Percentiles rank a stretch among this genome's conserved stretches.
These are phyloP conservation scores for Picochlorum sp. DNA, from an alignment of 139 green algal genomes.

Conservation along the genomic window DNA sequence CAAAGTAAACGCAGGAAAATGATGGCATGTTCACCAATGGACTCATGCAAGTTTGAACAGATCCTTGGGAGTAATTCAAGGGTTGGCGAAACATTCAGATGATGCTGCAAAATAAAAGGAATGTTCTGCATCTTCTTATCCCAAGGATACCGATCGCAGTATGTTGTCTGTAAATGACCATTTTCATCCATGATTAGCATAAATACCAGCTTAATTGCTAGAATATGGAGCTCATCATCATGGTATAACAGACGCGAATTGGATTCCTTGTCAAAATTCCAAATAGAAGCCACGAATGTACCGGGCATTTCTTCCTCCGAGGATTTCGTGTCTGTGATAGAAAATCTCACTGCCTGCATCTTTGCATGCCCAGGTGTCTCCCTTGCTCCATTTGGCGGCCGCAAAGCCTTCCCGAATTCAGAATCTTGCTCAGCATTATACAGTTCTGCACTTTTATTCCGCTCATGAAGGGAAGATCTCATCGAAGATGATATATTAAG, in stretches of 20 bases:
- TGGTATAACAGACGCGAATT: slow-evolving; percentile 28
- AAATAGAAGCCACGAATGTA: background rate
- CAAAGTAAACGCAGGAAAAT: slow-evolving; percentile 49
- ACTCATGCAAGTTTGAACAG: slow-evolving; percentile 20
- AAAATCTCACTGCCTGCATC: too few relatives aligned
- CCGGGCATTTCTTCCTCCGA: too few relatives aligned
- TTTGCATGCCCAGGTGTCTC: too few relatives aligned
- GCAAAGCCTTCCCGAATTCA: background rate
- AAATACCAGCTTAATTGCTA: slow-evolving; percentile 43
- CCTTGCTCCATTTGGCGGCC: too few relatives aligned
- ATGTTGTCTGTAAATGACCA: slow-evolving; percentile 36
- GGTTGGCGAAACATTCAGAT: slow-evolving; percentile 35
- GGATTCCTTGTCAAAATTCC: slow-evolving; percentile 12
- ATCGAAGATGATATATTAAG: slow-evolving; percentile 11
- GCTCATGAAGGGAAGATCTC: background rate
- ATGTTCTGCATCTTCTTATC: slow-evolving; percentile 33
- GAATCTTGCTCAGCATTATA: background rate
- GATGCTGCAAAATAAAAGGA: slow-evolving; percentile 38
- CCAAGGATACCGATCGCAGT: slow-evolving; percentile 32
- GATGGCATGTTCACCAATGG: slow-evolving; percentile 10
- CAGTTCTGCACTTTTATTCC: background rate
- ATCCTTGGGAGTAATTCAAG: slow-evolving; percentile 17
- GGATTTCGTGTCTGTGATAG: too few relatives aligned
- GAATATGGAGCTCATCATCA: slow-evolving; percentile 34
- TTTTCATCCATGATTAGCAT: slow-evolving; percentile 33